phyloP scores from a whole-genome alignment of 495 filamentous ascomycete genomes.

The Antarctomyces pellizariae region DNA sequence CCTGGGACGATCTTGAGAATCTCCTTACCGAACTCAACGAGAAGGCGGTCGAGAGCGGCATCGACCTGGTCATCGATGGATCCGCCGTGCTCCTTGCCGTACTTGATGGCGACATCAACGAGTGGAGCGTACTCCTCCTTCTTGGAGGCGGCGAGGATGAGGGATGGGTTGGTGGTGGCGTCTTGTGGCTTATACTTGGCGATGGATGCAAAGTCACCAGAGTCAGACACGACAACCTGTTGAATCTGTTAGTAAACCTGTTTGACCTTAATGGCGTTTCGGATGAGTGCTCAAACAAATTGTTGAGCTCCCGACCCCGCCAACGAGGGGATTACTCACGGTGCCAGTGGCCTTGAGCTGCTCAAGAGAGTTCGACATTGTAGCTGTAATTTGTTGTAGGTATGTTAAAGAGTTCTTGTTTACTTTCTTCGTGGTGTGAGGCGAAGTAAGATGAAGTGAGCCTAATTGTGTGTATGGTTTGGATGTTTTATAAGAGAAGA shows the following conservation, averaged over 20 bases:
- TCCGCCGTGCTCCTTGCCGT: slow-evolving; percentile 55
- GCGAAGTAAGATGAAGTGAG: too few species aligned
- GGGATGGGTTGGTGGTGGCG: slow-evolving; percentile 96
- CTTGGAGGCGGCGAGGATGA: slow-evolving; percentile 95
- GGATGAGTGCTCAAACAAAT: background rate
- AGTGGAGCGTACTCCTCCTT: slow-evolving; percentile 89
- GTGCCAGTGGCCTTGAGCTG: slow-evolving; percentile 94
- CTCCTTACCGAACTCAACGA: slow-evolving; percentile 94
- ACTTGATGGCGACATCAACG: slow-evolving; percentile 65
- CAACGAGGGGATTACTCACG: slow-evolving; percentile 37
- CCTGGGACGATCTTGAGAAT: slow-evolving; percentile 93
- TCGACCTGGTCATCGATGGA: slow-evolving; percentile 55
- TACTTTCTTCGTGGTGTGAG: too few species aligned
- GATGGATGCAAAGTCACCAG: slow-evolving; percentile 62
- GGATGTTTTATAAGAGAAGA: too few species aligned
- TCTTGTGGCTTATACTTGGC: slow-evolving; percentile 99
- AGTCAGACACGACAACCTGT: slow-evolving; percentile 87
- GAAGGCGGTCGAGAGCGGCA: slow-evolving; percentile 66
- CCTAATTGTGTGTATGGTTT: too few species aligned
- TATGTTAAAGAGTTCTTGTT: too few species aligned
- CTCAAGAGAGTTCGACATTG: slow-evolving; percentile 72
- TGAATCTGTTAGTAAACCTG: slow-evolving; percentile 8
- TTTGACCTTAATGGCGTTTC: slow-evolving; percentile 1
- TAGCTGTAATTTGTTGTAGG: slow-evolving; percentile 11
- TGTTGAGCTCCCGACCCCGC: too few species aligned